Percentiles rank a stretch among this genome's conserved stretches.
Conservation (phyloP, 805 yeast genomes). For the Yamadazyma scolyti region DNA sequence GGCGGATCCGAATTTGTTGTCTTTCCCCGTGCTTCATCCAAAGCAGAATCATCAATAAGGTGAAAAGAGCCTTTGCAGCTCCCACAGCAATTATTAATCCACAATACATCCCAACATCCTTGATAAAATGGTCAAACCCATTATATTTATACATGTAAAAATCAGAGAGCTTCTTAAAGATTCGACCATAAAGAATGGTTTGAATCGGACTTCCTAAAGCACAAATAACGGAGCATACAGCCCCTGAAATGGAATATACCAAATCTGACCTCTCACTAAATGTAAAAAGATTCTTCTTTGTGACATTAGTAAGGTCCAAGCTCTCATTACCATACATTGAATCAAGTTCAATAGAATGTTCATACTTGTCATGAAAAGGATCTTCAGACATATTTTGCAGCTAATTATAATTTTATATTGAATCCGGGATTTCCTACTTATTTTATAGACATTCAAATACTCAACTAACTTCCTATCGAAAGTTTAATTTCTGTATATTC, state of each 20-base stretch:
- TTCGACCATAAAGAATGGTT: constrained; percentile 62
- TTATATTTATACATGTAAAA: constrained; percentile 28
- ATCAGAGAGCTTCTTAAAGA: constrained; percentile 41
- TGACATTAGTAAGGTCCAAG: constrained; percentile 2
- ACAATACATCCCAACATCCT: constrained; percentile 22
- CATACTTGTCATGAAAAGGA: constrained; percentile 3
- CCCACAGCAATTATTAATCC: constrained; percentile 33
- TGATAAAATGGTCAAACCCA: constrained; percentile 18
- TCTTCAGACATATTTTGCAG: too few species aligned
- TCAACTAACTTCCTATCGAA: too few species aligned
- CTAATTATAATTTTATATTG: too few species aligned
- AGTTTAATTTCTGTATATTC: too few species aligned
- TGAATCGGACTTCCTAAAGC: constrained; percentile 58
- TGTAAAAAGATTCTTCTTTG: constrained; percentile 11
- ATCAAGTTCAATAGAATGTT: constrained; percentile 2
- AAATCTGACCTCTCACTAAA: constrained; percentile 15
- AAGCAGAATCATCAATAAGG: constrained; percentile 51
- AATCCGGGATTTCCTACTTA: too few species aligned
- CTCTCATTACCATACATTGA: background rate
- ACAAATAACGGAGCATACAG: constrained; percentile 41
- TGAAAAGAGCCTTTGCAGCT: constrained; percentile 23
- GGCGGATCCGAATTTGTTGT: constrained; percentile 58
- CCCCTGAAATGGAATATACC: constrained; percentile 17
- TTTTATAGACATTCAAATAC: too few species aligned
- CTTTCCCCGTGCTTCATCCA: constrained; percentile 76